Percentiles rank a stretch among this genome's conserved stretches.
Conservation (phyloP, 345 rosid genomes). For the Orychophragmus violaceus region DNA sequence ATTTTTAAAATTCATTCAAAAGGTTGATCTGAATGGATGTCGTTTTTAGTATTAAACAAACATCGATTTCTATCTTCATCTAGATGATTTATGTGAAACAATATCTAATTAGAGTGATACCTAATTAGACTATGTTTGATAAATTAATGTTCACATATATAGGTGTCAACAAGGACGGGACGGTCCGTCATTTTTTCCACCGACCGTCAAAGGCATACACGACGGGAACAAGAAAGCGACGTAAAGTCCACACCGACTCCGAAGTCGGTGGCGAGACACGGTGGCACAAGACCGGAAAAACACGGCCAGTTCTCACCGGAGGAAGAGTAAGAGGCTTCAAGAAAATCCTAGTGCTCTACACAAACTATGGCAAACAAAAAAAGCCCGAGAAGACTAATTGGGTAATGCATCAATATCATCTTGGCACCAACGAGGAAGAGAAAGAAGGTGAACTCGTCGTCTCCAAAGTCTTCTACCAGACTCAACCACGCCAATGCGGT, state of each 20-base stretch:
- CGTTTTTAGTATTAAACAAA: no score
- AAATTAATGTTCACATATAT: neutral
- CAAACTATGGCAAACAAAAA: conserved; percentile 89
- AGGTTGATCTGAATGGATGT: no score
- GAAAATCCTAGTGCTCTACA: conserved; percentile 90
- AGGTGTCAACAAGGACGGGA: conserved; percentile 85
- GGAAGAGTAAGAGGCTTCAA: conserved; percentile 78
- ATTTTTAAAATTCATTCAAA: no score
- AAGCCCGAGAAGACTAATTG: conserved; percentile 94
- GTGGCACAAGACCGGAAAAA: conserved; percentile 98
- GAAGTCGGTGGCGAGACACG: conserved; percentile 72
- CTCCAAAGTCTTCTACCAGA: conserved; percentile 90
- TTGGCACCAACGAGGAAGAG: conserved; percentile 85
- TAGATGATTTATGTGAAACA: no score
- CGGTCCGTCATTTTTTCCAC: conserved; percentile 93
- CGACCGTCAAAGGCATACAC: conserved; percentile 98
- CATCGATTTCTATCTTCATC: no score
- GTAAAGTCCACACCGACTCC: conserved; percentile 77
- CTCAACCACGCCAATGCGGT: conserved; percentile 93
- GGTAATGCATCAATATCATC: conserved; percentile 99
- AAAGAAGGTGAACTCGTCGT: conserved; percentile 94
- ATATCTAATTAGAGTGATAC: no score
- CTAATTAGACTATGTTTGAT: neutral
- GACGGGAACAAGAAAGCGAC: conserved; percentile 85
- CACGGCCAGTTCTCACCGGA: conserved; percentile 59